Percentiles rank a stretch among this genome's conserved stretches.
These are phyloP conservation scores for Coccomyxa sp. DNA, from an alignment of 139 green algal genomes.

Conservation along the genomic window DNA sequence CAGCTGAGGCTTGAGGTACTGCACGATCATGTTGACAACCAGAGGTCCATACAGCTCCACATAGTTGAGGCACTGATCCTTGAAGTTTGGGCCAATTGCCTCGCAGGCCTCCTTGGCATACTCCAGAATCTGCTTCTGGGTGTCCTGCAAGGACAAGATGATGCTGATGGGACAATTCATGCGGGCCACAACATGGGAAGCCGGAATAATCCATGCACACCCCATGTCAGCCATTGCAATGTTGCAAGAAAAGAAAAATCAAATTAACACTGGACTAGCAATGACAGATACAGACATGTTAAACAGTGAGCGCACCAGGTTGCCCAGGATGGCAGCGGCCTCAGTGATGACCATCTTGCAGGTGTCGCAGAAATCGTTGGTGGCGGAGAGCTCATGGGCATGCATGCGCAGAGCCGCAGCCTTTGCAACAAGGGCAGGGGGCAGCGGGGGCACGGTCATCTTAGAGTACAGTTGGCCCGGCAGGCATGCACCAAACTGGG, in stretches of 20 bases:
- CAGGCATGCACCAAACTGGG: background rate
- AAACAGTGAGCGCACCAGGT: background rate
- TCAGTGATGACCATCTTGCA: conserved; percentile 31
- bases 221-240: background rate
- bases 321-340: conserved; percentile 19
- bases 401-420: background rate
- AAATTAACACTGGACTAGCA: background rate
- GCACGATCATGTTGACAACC: conserved; percentile 27
- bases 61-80: conserved; percentile 32
- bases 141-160: conserved; percentile 18
- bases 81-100: conserved; percentile 20
- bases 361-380: conserved; percentile 14
- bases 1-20: conserved; percentile 29
- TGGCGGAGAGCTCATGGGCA: background rate
- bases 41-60: conserved; percentile 38
- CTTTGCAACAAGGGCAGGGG: background rate
- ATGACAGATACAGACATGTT: background rate
- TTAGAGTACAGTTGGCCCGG: background rate
- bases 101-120: conserved; percentile 37
- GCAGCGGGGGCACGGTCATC: background rate
- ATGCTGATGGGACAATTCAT: background rate
- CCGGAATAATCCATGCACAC: background rate
- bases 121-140: conserved; percentile 32
- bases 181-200: background rate
- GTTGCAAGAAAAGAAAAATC: background rate